Base-by-base conservation (phyloP, 106 monocot species). In the Dendrobium officinale region DNA sequence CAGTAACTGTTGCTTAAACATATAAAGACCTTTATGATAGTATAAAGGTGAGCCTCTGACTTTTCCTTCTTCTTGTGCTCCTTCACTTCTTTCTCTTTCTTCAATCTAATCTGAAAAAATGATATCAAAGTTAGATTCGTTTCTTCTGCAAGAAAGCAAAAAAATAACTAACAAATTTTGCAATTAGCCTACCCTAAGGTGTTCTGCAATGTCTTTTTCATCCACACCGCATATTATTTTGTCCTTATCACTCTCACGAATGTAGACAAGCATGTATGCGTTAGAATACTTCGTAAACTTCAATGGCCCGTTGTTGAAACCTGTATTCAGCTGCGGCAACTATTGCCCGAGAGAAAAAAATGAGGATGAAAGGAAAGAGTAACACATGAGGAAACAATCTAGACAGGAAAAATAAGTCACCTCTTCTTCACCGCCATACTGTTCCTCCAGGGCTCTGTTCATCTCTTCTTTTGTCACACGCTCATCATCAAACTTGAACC, bases 401-500 rank as follows among this genome's bases (percentile, higher is more conserved):
- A 15, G 59, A 22, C 51, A 68, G 43, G 56, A 8, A 79, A 77
- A 61, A 79, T 22, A 41, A 20, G 81, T 85, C 48, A 95, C 97
- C 92, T 98, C 97, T 88, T 98, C 94, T 61, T 98, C 97, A 67
- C 97, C 97, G 67, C 97, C 97, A 84, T 94, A 98, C 81, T 98
- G 97, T 82, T 98, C 97, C 78, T 98, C 97, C 27, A 98, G 75
- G 79, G 92, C 97, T 81, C 87, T 94, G 83, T 98, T 98, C 27
- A 83, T 79, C 70, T 98, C 97, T 91, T 98, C 97, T 87, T 98
- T 98, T 78, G 97, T 92, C 79, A 98, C 97, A 24, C 97, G 81
- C 67, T 98, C 97, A 87, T 98, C 97, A 83, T 98, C 97, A 88
- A 98, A 98, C 80, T 98, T 98, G 73, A 89, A 98, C 97, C 97